These are phyloP conservation scores for Citrus inodora DNA, from an alignment of 345 rosid genomes.

Conservation along the genomic window DNA sequence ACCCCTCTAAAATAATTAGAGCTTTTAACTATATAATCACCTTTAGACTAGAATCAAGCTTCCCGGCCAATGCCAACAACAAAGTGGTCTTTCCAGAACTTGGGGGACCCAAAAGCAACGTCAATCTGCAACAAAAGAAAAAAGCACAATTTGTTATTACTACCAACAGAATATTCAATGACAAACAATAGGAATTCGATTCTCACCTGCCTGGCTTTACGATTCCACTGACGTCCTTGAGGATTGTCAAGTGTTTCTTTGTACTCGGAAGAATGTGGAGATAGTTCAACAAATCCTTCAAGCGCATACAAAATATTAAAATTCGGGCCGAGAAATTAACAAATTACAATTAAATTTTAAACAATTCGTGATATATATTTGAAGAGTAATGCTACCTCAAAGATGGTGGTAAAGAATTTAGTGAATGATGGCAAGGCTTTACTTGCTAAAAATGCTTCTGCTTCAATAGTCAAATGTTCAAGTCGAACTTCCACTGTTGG, in stretches of 20 bases:
- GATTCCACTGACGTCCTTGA: slow-evolving; percentile 61
- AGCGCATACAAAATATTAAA: no score
- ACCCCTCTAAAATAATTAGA: slow-evolving; percentile 4
- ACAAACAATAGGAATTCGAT: not conserved
- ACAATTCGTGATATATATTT: not conserved
- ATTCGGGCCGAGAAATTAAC: not conserved
- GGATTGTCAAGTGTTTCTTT: slow-evolving; percentile 56
- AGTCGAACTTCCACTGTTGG: not conserved
- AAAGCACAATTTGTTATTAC: not conserved
- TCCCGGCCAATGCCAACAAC: slow-evolving; percentile 71
- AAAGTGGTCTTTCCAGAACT: slow-evolving; percentile 81
- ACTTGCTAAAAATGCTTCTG: not conserved
- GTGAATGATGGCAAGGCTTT: not conserved
- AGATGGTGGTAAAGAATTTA: not conserved
- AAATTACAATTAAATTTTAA: no score
- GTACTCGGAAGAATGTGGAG: slow-evolving; percentile 40
- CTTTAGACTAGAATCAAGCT: slow-evolving; percentile 58
- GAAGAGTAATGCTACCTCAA: not conserved
- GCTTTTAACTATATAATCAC: slow-evolving; percentile 21
- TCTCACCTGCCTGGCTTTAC: slow-evolving; percentile 66
- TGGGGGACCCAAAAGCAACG: slow-evolving; percentile 86
- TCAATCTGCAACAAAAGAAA: slow-evolving; percentile 38
- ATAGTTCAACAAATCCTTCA: slow-evolving; percentile 13
- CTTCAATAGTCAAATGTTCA: not conserved
- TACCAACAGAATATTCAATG: not conserved